A percentile compares a stretch with the other conserved stretches of the same genome.
These are phyloP conservation scores for Saururus chinensis DNA, from an alignment of 164 flowering plant genomes.

Conservation along the genomic window DNA sequence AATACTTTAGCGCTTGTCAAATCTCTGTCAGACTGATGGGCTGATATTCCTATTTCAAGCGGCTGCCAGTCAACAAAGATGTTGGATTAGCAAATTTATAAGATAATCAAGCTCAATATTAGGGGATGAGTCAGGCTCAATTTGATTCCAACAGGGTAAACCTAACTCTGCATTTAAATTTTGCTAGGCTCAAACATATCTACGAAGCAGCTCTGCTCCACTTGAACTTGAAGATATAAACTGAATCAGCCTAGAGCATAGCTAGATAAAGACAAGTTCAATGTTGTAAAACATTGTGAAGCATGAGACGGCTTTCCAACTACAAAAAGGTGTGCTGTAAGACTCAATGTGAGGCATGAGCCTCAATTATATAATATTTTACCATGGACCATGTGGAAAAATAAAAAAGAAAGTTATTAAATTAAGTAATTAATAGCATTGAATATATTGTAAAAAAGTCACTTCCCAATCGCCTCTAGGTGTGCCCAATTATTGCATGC, in stretches of 20 bases:
- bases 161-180: neutral
- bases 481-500: too few relatives aligned
- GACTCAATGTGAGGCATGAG: too few relatives aligned
- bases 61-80: constrained; percentile 44
- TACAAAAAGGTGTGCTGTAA: neutral
- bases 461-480: too few relatives aligned
- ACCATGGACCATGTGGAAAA: too few relatives aligned
- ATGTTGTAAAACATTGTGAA: neutral
- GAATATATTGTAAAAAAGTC: too few relatives aligned
- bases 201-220: neutral
- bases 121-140: neutral
- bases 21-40: constrained; percentile 27
- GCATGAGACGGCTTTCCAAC: neutral
- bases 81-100: neutral
- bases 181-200: neutral
- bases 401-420: too few relatives aligned
- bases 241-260: neutral
- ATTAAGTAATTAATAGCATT: too few relatives aligned
- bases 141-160: neutral
- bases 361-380: too few relatives aligned
- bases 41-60: constrained; percentile 51
- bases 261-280: neutral
- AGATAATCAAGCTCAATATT: neutral
- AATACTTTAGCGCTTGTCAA: constrained; percentile 16
- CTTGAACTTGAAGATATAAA: neutral